A percentile compares a stretch with the other conserved stretches of the same genome.
Conservation (phyloP, 2,329 filamentous ascomycete species). For the Hortaea sp. region DNA sequence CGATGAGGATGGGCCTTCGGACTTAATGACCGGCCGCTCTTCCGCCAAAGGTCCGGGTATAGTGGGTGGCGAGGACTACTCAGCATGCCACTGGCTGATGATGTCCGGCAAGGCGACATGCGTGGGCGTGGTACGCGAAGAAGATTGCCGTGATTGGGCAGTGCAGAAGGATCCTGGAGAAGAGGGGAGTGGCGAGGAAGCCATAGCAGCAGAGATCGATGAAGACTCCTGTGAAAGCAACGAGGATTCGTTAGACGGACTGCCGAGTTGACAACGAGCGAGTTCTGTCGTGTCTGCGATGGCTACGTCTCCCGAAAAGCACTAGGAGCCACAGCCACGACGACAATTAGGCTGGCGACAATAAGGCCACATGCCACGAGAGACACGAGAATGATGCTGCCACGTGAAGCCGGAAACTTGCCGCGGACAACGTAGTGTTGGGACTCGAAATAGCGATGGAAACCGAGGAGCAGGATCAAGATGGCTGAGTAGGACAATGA, state of each 20-base stretch:
- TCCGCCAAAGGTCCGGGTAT: background rate
- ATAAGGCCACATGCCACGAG: conserved; percentile 52
- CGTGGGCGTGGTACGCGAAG: too few relatives aligned
- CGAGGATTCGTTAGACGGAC: too few relatives aligned
- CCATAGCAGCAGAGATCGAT: too few relatives aligned
- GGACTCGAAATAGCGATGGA: conserved; percentile 66
- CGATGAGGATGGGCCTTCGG: too few relatives aligned
- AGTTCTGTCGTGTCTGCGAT: too few relatives aligned
- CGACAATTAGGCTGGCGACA: conserved; percentile 48
- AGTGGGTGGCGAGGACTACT: background rate
- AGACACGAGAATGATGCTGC: conserved; percentile 61
- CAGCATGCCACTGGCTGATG: background rate
- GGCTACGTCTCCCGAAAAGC: conserved; percentile 27
- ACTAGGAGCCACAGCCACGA: conserved; percentile 44
- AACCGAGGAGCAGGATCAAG: conserved; percentile 63
- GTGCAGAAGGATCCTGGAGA: too few relatives aligned
- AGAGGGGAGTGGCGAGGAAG: too few relatives aligned
- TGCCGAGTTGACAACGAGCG: too few relatives aligned
- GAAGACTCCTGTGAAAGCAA: too few relatives aligned
- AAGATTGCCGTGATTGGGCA: too few relatives aligned
- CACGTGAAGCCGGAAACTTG: conserved; percentile 70
- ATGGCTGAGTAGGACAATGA: conserved; percentile 40
- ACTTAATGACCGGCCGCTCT: background rate
- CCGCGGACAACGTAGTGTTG: conserved; percentile 72
- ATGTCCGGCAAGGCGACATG: background rate